phyloP scores from a whole-genome alignment of 1,284 basidiomycete genomes.

The Cutaneotrichosporon sp. region DNA sequence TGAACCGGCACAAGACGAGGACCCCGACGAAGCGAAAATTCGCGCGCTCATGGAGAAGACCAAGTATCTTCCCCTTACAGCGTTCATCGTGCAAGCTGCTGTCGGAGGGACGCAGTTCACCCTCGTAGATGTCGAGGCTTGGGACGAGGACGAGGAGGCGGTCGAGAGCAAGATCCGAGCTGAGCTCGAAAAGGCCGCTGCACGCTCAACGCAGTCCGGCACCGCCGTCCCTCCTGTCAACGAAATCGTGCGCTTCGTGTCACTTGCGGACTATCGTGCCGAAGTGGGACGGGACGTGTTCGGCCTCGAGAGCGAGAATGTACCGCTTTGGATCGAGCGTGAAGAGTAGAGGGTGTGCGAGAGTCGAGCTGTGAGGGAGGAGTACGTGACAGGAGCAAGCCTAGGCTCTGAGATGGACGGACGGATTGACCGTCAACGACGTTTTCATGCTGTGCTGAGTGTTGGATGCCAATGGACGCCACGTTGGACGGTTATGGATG shows the following conservation, averaged over 20 bases:
- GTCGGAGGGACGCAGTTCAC: background rate
- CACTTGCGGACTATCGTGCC: background rate
- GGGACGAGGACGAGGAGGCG: background rate
- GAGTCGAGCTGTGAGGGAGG: no score
- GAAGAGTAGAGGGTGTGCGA: background rate
- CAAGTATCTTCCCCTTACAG: background rate
- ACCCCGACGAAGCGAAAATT: background rate
- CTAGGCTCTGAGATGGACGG: no score
- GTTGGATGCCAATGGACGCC: no score
- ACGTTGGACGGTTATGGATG: no score
- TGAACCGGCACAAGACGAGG: background rate
- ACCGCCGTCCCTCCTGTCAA: no score
- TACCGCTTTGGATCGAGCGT: background rate
- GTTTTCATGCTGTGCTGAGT: no score
- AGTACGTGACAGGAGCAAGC: no score
- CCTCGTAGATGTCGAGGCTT: slow-evolving; percentile 2
- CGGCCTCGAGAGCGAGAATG: background rate
- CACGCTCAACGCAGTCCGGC: no score
- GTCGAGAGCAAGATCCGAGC: background rate
- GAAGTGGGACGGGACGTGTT: background rate
- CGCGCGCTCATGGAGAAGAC: background rate
- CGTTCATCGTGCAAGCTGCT: background rate
- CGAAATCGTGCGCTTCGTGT: background rate
- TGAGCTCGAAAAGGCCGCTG: background rate
- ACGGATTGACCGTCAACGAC: no score